Evolutionary conservation across 176 grass and related monocot species (phyloP).

Genomic region (Elymus sibiricus): DNA sequence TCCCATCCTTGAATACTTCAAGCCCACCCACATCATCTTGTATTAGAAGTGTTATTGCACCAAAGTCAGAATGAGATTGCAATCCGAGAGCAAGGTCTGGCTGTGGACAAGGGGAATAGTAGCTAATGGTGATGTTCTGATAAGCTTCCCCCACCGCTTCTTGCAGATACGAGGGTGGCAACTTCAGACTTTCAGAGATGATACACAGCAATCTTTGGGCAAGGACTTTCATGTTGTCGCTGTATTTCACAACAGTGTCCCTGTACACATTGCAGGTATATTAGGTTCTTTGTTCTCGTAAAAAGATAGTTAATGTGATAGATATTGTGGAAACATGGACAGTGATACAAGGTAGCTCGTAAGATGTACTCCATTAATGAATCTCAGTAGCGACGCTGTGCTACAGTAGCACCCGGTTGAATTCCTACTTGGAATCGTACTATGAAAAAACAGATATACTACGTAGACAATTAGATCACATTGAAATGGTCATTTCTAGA

Average conservation of each 20-base stretch:
- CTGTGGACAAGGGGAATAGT: conserved; percentile 87
- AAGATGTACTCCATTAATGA: background rate
- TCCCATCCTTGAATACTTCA: conserved; percentile 80
- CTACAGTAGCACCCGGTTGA: background rate
- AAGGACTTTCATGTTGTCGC: conserved; percentile 63
- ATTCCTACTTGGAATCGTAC: background rate
- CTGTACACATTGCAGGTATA: conserved; percentile 29
- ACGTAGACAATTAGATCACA: background rate
- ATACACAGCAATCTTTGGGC: conserved; percentile 64
- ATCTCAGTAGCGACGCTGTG: background rate
- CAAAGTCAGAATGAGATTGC: conserved; percentile 98
- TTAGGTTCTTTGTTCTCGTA: background rate
- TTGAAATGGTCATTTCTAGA: background rate
- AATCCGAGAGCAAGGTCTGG: conserved; percentile 94
- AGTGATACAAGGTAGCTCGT: background rate
- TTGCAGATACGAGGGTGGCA: conserved; percentile 73
- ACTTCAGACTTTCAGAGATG: conserved; percentile 61
- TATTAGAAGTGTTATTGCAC: conserved; percentile 83
- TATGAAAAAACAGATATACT: background rate
- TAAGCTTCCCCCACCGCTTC: conserved; percentile 81
- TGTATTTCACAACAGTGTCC: conserved; percentile 74
- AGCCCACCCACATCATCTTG: conserved; percentile 96
- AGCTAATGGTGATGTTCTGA: conserved; percentile 95
- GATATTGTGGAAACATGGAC: background rate
- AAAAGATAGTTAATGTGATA: background rate